Evolutionary conservation across 805 yeast genomes (phyloP).

Genomic region (Wickerhamiella parazyma): DNA sequence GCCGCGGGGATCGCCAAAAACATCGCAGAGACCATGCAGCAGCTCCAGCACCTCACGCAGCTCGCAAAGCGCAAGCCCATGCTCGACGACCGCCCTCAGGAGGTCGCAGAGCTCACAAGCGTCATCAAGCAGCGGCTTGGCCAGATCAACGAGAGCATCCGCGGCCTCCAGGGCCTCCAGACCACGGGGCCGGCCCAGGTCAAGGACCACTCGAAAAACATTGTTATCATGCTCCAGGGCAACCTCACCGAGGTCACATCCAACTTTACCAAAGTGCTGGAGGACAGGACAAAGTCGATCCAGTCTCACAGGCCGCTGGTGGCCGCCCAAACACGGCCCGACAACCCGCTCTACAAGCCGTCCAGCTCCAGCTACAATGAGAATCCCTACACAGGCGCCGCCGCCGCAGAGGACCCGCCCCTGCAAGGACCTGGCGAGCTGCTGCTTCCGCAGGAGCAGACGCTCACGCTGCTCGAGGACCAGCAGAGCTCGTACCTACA

Average conservation of each 20-base stretch:
- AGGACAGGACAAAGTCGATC: slow-evolving; percentile 73
- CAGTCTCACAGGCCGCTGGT: slow-evolving; percentile 65
- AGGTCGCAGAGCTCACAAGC: slow-evolving; percentile 81
- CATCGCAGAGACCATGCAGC: slow-evolving; percentile 70
- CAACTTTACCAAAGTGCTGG: slow-evolving; percentile 80
- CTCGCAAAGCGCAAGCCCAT: slow-evolving; percentile 82
- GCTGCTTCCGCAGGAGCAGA: slow-evolving; percentile 77
- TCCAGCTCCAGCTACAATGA: slow-evolving; percentile 7
- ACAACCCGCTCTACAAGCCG: slow-evolving; percentile 25
- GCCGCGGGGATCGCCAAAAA: slow-evolving; percentile 83
- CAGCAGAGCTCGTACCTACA: slow-evolving; percentile 63
- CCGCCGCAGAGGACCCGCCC: slow-evolving; percentile 13
- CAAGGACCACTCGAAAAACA: slow-evolving; percentile 66
- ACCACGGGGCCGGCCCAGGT: slow-evolving; percentile 38
- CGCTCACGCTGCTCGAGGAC: slow-evolving; percentile 69
- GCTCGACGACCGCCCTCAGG: slow-evolving; percentile 88
- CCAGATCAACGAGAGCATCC: slow-evolving; percentile 58
- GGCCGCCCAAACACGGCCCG: slow-evolving; percentile 30
- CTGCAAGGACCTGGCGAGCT: slow-evolving; percentile 28
- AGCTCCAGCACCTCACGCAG: slow-evolving; percentile 65
- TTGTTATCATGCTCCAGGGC: slow-evolving; percentile 72
- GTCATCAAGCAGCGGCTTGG: slow-evolving; percentile 73
- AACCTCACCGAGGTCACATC: slow-evolving; percentile 87
- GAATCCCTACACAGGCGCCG: slow-evolving; percentile 19
- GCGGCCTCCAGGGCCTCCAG: slow-evolving; percentile 43